Percentiles rank a stretch among this genome's conserved stretches.
Evolutionary conservation across 352 stramenopile species (phyloP).

Genomic region (Globisporangium uncinulatum): DNA sequence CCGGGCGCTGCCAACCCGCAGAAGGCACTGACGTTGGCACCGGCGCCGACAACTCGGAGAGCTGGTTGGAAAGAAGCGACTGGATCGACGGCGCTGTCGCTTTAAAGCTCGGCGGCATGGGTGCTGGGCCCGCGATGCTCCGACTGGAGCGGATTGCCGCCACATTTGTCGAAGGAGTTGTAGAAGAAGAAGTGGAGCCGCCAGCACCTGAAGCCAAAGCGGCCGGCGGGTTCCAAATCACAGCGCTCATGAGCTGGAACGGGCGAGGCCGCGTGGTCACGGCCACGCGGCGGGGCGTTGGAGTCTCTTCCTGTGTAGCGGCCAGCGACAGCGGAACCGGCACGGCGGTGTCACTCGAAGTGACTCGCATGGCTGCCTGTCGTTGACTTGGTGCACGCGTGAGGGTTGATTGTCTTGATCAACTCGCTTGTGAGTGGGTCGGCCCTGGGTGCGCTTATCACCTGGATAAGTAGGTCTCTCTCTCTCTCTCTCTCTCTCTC

Average conservation of each 20-base stretch:
- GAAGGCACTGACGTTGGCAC: not conserved
- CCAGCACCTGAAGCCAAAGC: not conserved
- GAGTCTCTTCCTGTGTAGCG: not conserved
- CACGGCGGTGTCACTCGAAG: not conserved
- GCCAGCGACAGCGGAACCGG: not conserved
- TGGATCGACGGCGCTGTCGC: not conserved
- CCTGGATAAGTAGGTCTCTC: not conserved
- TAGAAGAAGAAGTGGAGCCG: not conserved
- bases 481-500: not conserved
- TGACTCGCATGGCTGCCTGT: not conserved
- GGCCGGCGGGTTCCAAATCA: conserved; percentile 7
- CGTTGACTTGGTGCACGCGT: not conserved
- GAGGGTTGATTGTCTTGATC: not conserved
- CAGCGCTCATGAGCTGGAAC: conserved; percentile 1
- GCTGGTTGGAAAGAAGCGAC: not conserved
- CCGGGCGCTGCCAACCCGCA: no score
- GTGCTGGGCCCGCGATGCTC: not conserved
- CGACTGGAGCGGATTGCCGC: no score
- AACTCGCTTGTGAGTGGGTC: not conserved
- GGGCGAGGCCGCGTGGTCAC: not conserved
- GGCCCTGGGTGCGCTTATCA: no score
- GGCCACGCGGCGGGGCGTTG: not conserved
- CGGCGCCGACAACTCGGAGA: no score
- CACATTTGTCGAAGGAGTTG: not conserved
- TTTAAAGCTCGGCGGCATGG: not conserved